Evolutionary conservation across 306 rosid species (phyloP).

Genomic region (Cucurbita ficifolia): DNA sequence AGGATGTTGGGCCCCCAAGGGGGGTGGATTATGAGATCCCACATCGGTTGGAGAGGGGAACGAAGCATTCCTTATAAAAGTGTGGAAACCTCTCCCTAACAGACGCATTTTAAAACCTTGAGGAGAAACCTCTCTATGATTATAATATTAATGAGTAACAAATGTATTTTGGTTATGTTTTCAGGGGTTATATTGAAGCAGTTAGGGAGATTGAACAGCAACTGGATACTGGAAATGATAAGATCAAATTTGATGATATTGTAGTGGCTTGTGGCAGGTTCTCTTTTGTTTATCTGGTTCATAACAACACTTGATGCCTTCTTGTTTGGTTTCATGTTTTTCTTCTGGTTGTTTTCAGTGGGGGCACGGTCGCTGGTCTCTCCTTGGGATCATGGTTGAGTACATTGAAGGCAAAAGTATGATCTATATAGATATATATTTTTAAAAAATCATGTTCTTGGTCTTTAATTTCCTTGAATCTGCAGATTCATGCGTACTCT

Average conservation of each 20-base stretch:
- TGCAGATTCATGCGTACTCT: constrained; percentile 69
- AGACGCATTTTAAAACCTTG: too few species aligned
- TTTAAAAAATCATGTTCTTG: not conserved
- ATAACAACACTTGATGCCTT: not conserved
- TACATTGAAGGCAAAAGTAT: constrained; percentile 75
- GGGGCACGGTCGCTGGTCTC: constrained; percentile 86
- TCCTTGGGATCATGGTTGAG: constrained; percentile 68
- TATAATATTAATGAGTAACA: not conserved
- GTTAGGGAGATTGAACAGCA: constrained; percentile 74
- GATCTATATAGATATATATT: constrained; percentile 3
- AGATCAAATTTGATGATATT: constrained; percentile 65
- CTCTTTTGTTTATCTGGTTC: not conserved
- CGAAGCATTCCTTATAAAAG: too few species aligned
- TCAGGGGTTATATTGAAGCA: constrained; percentile 88
- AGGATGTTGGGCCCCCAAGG: too few species aligned
- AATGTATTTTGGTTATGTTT: constrained; percentile 8
- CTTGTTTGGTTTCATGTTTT: not conserved
- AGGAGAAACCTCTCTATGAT: not conserved
- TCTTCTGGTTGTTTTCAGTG: constrained; percentile 35
- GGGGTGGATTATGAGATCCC: too few species aligned
- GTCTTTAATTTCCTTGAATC: constrained; percentile 12
- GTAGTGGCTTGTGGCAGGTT: constrained; percentile 98
- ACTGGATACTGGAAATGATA: constrained; percentile 29
- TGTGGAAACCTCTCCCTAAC: too few species aligned
- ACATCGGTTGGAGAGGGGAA: too few species aligned